Evolutionary conservation across 2,329 filamentous ascomycete species (phyloP).

Genomic region (Alternaria triticina): DNA sequence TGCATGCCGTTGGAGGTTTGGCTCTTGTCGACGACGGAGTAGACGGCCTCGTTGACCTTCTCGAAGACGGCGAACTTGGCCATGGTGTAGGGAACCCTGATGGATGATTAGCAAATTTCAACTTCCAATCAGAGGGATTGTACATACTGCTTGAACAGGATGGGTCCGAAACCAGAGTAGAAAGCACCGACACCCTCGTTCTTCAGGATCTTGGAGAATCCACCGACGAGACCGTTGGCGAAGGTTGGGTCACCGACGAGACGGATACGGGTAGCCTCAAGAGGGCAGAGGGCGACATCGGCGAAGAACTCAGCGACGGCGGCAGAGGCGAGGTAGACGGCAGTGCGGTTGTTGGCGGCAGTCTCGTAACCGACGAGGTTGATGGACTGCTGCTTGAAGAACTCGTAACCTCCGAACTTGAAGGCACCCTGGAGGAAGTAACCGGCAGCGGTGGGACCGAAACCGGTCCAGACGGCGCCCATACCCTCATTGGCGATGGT

Average conservation of each 20-base stretch:
- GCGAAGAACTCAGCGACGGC: conserved; percentile 70
- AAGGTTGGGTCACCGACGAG: conserved; percentile 88
- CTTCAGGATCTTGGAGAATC: conserved; percentile 83
- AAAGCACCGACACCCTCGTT: conserved; percentile 84
- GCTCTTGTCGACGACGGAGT: conserved; percentile 72
- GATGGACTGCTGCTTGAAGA: conserved; percentile 94
- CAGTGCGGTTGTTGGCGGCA: conserved; percentile 78
- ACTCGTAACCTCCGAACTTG: conserved; percentile 95
- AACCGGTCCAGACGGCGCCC: conserved; percentile 83
- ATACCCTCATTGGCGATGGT: conserved; percentile 80
- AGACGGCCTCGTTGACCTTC: conserved; percentile 80
- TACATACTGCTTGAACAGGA: conserved; percentile 53
- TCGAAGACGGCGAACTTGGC: conserved; percentile 95
- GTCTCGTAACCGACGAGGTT: conserved; percentile 72
- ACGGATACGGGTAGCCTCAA: conserved; percentile 92
- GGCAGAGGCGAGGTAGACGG: conserved; percentile 76
- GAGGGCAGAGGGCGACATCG: conserved; percentile 85
- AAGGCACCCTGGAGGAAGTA: conserved; percentile 95
- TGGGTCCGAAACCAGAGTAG: conserved; percentile 83
- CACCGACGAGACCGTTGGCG: conserved; percentile 77
- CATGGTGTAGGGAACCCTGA: conserved; percentile 89
- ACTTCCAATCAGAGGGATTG: neutral
- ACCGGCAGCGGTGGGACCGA: conserved; percentile 83
- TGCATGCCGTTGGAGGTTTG: conserved; percentile 71
- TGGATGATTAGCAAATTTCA: conserved; percentile 23